These are phyloP conservation scores for Tolypocladium amazonense DNA, from an alignment of 2,329 filamentous ascomycete genomes.

Conservation along the genomic window DNA sequence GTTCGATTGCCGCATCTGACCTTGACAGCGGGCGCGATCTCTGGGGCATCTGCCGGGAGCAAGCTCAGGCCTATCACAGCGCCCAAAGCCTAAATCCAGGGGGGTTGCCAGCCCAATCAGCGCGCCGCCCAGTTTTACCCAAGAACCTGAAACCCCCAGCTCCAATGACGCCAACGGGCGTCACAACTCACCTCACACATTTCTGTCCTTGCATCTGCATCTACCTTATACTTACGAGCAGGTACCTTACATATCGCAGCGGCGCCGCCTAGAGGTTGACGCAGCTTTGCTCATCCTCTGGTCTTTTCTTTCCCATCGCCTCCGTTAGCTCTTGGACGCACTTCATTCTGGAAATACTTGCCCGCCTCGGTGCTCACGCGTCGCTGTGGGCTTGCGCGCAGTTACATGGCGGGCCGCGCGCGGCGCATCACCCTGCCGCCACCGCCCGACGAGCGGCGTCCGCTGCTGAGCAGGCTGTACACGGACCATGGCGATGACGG, in stretches of 20 bases:
- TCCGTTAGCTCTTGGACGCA: not conserved
- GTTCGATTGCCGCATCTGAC: not conserved
- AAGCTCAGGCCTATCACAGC: not conserved
- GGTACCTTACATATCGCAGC: not conserved
- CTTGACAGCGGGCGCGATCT: not conserved
- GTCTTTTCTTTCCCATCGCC: not conserved
- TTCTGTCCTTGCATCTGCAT: not conserved
- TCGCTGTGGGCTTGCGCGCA: not conserved
- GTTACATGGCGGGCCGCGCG: constrained; percentile 9
- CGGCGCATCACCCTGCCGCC: constrained; percentile 20
- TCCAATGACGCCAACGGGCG: not conserved
- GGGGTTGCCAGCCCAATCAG: not conserved
- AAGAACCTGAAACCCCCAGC: not conserved
- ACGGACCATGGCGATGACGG: constrained; percentile 17
- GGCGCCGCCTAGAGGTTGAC: not conserved
- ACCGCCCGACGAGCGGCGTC: constrained; percentile 21
- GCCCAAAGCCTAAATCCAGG: not conserved
- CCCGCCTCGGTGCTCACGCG: not conserved
- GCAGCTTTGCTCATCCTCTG: not conserved
- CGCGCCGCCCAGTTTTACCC: not conserved
- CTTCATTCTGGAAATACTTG: not conserved
- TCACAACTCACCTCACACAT: not conserved
- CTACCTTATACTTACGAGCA: not conserved
- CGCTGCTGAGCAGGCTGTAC: constrained; percentile 21
- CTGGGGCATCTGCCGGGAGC: not conserved